A percentile compares a stretch with the other conserved stretches of the same genome.
These are phyloP conservation scores for Nymphaea thermarum DNA, from an alignment of 164 flowering plant genomes.

Conservation along the genomic window DNA sequence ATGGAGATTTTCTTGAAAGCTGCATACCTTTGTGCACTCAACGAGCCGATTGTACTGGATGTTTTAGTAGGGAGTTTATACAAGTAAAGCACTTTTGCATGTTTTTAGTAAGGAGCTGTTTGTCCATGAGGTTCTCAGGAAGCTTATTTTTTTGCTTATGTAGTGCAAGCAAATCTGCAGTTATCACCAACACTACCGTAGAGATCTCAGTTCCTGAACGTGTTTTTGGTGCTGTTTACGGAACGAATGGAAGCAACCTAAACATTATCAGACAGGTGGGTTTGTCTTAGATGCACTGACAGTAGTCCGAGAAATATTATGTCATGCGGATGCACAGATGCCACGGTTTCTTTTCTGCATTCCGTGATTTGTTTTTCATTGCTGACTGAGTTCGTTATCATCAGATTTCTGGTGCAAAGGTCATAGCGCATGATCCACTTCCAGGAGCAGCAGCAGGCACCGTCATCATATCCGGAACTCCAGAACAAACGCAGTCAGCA, in stretches of 20 bases:
- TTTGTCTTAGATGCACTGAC: background rate
- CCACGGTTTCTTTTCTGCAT: background rate
- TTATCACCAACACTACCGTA: conserved; percentile 69
- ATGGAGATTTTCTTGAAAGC: too few species aligned
- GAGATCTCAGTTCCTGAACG: conserved; percentile 66
- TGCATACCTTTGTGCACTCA: too few species aligned
- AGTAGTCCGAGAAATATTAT: background rate
- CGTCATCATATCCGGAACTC: conserved; percentile 79
- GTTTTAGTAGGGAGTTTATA: too few species aligned
- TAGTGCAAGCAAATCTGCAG: conserved; percentile 62
- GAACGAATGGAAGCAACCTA: conserved; percentile 71
- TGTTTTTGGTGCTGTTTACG: conserved; percentile 53
- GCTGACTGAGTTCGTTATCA: background rate
- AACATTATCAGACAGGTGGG: conserved; percentile 67
- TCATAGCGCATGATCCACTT: conserved; percentile 50
- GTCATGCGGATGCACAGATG: background rate
- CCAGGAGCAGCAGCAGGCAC: conserved; percentile 45
- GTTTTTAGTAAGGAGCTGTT: too few species aligned
- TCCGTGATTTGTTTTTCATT: too few species aligned
- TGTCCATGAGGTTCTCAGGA: too few species aligned
- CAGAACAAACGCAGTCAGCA: conserved; percentile 85
- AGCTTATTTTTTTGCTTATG: conserved; percentile 3
- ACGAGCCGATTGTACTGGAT: too few species aligned
- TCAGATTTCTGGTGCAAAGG: conserved; percentile 93
- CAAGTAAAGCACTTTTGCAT: background rate